Evolutionary conservation across 1,284 basidiomycete species (phyloP).

Genomic region (Ceratobasidium sp.): DNA sequence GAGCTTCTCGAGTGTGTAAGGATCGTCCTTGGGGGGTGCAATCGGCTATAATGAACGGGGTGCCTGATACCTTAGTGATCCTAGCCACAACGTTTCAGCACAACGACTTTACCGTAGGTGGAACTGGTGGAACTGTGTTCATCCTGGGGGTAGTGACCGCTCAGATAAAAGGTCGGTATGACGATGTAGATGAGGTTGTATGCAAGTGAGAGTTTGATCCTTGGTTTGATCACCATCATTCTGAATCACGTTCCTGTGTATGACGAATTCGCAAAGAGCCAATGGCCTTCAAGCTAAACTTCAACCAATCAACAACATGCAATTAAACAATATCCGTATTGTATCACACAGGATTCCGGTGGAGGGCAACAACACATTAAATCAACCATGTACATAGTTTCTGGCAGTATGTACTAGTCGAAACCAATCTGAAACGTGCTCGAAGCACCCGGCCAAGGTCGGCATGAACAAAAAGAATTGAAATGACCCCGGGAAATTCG

Average conservation of each 20-base stretch:
- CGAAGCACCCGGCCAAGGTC: constrained; percentile 23
- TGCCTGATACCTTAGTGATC: not conserved
- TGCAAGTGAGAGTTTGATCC: not conserved
- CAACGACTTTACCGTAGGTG: constrained; percentile 3
- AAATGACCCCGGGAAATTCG: constrained; percentile 22
- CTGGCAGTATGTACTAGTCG: constrained; percentile 12
- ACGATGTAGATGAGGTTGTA: constrained; percentile 4
- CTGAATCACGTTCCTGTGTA: constrained; percentile 1
- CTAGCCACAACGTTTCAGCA: not conserved
- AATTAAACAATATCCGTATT: no score
- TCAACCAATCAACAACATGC: not conserved
- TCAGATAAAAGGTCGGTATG: not conserved
- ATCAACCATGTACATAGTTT: not conserved
- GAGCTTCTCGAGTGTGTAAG: constrained; percentile 71
- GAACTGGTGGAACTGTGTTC: constrained; percentile 17
- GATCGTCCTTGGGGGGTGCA: constrained; percentile 76
- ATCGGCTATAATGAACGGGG: constrained; percentile 50
- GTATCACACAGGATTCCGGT: not conserved
- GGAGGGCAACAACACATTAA: not conserved
- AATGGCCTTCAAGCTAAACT: not conserved
- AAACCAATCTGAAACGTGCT: constrained; percentile 35
- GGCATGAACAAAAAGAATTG: not conserved
- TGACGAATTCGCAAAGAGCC: not conserved
- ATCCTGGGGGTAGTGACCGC: not conserved
- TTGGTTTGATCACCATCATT: not conserved